These are phyloP conservation scores for Vaccinium macrocarpon DNA, from an alignment of 148 eudicot species.

Conservation along the genomic window DNA sequence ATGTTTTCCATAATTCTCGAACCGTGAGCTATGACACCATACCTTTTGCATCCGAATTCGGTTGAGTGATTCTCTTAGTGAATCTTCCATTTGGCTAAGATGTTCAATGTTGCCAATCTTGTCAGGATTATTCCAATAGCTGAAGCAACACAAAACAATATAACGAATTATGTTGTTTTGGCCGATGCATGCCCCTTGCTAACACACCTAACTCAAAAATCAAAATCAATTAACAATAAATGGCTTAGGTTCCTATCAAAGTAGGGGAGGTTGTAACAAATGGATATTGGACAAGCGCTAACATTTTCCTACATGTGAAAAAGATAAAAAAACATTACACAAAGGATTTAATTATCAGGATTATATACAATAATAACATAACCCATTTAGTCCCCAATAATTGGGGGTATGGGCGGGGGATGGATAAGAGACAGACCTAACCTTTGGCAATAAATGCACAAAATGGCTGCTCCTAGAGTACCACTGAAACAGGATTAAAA, in stretches of 20 bases:
- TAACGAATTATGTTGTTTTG: neutral
- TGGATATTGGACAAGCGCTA: neutral
- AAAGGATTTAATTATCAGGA: neutral
- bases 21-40: conserved; percentile 1
- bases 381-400: too few species aligned
- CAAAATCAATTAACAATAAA: neutral
- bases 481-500: too few species aligned
- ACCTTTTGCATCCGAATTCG: conserved; percentile 76
- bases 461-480: too few species aligned
- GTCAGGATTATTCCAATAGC: conserved; percentile 88
- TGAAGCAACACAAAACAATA: conserved; percentile 26
- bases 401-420: too few species aligned
- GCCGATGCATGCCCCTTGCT: neutral
- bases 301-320: neutral
- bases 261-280: neutral
- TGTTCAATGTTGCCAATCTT: conserved; percentile 71
- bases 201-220: neutral
- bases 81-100: conserved; percentile 81
- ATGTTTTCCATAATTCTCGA: neutral
- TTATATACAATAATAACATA: too few species aligned
- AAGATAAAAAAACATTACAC: neutral
- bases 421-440: too few species aligned
- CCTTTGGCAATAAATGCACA: too few species aligned
- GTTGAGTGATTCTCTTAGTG: conserved; percentile 63
- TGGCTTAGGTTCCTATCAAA: neutral